phyloP scores from a whole-genome alignment of 1,284 basidiomycete genomes.

The Ustilago loliicola region DNA sequence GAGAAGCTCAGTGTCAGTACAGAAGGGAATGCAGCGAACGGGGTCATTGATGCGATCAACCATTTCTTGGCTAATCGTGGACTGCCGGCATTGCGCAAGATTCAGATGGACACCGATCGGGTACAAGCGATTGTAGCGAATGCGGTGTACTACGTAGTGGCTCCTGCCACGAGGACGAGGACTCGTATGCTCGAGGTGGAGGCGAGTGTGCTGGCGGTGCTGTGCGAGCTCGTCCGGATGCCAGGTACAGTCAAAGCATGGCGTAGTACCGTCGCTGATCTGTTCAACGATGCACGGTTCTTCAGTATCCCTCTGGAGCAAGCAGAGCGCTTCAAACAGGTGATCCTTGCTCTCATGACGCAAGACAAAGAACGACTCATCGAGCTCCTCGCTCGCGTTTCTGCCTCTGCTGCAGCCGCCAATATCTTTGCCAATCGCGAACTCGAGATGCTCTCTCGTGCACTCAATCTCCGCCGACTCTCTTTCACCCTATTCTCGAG shows the following conservation, averaged over 20 bases:
- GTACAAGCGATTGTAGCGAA: conserved; percentile 82
- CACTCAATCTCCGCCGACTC: conserved; percentile 86
- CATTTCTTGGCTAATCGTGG: conserved; percentile 80
- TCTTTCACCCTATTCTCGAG: conserved; percentile 87
- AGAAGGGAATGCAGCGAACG: conserved; percentile 3
- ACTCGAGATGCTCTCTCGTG: conserved; percentile 89
- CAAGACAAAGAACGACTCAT: conserved; percentile 87
- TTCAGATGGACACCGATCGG: conserved; percentile 88
- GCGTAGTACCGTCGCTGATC: conserved; percentile 83
- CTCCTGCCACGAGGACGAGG: conserved; percentile 80
- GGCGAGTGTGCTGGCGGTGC: conserved; percentile 76
- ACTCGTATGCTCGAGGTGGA: conserved; percentile 71
- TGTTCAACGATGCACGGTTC: conserved; percentile 86
- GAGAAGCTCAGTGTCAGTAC: conserved; percentile 12
- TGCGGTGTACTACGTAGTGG: conserved; percentile 86
- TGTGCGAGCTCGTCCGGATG: conserved; percentile 80
- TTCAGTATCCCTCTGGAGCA: conserved; percentile 80
- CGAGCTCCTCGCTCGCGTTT: conserved; percentile 77
- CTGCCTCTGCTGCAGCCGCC: conserved; percentile 79
- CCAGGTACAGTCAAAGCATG: conserved; percentile 86
- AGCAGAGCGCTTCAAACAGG: conserved; percentile 80
- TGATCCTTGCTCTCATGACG: conserved; percentile 85
- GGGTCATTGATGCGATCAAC: conserved; percentile 74
- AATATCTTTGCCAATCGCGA: conserved; percentile 98
- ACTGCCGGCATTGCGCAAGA: conserved; percentile 82